phyloP scores from a whole-genome alignment of 768 basidiomycete genomes.

The Cystobasidium tubakii region DNA sequence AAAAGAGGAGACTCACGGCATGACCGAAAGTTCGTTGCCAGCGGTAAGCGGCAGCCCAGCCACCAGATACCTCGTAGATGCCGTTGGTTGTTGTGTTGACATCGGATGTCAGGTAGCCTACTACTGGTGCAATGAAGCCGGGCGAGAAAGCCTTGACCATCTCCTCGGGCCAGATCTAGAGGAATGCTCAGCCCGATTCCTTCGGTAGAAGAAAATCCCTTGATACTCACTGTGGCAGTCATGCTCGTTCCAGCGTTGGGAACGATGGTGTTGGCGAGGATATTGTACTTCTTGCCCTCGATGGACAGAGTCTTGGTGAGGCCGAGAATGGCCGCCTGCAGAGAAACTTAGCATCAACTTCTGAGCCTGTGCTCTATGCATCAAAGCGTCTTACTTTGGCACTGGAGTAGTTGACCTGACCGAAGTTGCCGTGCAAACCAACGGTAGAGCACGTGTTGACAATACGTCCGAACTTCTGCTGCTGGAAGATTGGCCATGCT shows the following conservation, averaged over 20 bases:
- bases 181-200: not conserved
- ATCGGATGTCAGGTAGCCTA: conserved; percentile 79
- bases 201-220: conserved; percentile 54
- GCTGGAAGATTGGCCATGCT: conserved; percentile 92
- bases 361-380: not conserved
- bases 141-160: conserved; percentile 56
- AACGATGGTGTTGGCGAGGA: conserved; percentile 63
- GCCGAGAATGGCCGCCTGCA: conserved; percentile 84
- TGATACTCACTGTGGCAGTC: conserved; percentile 46
- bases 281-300: conserved; percentile 86
- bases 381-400: not conserved
- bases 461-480: conserved; percentile 93
- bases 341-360: conserved; percentile 55
- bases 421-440: conserved; percentile 68
- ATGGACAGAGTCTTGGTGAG: conserved; percentile 82
- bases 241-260: conserved; percentile 44
- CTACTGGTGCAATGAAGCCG: conserved; percentile 84
- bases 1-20: conserved; percentile 53
- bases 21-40: conserved; percentile 87
- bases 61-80: conserved; percentile 80
- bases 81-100: conserved; percentile 65
- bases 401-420: conserved; percentile 64
- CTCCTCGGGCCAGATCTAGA: conserved; percentile 47
- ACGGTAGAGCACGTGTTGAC: conserved; percentile 89
- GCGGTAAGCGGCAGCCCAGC: conserved; percentile 84